phyloP scores from a whole-genome alignment of 1,284 basidiomycete genomes.

The Trichosporon ovoides region DNA sequence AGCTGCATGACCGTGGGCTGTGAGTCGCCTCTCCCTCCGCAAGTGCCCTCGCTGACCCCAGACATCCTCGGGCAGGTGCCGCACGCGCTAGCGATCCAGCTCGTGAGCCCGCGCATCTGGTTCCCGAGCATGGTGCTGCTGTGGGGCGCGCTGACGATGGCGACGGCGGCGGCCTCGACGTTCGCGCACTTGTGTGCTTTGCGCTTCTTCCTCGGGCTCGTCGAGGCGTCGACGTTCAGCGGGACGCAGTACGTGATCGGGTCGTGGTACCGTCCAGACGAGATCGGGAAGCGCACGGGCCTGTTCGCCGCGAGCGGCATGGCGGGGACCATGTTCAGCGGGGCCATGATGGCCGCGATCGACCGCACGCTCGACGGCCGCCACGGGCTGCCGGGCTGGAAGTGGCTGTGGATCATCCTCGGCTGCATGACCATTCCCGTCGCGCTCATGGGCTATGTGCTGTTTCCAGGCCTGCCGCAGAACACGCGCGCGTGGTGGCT shows the following conservation, averaged over 20 bases:
- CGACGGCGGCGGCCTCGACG: constrained; percentile 19
- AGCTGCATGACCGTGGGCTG: constrained; percentile 10
- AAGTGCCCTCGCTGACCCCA: not conserved
- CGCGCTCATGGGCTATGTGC: constrained; percentile 15
- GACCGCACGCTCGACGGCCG: constrained; percentile 27
- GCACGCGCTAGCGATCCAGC: not conserved
- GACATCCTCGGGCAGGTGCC: constrained; percentile 7
- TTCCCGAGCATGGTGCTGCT: constrained; percentile 8
- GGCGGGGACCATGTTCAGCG: constrained; percentile 14
- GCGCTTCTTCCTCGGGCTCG: constrained; percentile 67
- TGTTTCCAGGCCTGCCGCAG: constrained; percentile 15
- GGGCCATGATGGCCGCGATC: constrained; percentile 18
- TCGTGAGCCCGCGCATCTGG: not conserved
- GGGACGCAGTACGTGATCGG: constrained; percentile 65
- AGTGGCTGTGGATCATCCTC: constrained; percentile 16
- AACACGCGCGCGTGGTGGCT: constrained; percentile 13
- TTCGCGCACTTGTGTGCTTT: constrained; percentile 60
- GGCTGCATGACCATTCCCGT: constrained; percentile 18
- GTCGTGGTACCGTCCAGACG: constrained; percentile 27
- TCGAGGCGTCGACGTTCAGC: constrained; percentile 67
- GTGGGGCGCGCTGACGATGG: constrained; percentile 14
- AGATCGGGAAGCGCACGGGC: constrained; percentile 14
- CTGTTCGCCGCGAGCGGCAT: constrained; percentile 13
- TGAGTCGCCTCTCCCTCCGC: not conserved
- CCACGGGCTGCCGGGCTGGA: constrained; percentile 30